Evolutionary conservation across 768 basidiomycete species (phyloP), one percentile per base, ranked within the genome.

Genomic region (Coprinopsis sp.): DNA sequence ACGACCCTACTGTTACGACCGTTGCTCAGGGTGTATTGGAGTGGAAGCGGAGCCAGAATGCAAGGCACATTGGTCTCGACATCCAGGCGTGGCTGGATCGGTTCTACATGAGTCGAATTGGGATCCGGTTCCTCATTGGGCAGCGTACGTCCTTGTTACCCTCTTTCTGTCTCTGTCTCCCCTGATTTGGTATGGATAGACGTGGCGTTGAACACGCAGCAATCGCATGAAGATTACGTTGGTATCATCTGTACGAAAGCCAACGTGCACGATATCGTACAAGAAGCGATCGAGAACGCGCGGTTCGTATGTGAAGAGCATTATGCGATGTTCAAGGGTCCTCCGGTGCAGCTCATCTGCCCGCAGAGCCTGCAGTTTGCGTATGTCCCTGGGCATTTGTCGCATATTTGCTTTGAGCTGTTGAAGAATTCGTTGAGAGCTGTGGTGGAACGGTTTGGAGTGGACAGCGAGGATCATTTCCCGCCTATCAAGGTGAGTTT

Each of bases 241-340:
- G 95, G 96, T 6, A 97, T 99, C 59, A 98, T 98, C 60, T 97
- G 92, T 65, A 97, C 91, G 2, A 76, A 88, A 59, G 86, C 93
- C 1, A 97, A 93, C 63, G 84, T 99, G 0, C 93, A 93, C 57
- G 93, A 98, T 59, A 96, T 97, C 52, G 85, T 95, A 14, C 87
- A 91, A 59, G 96, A 99, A 72, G 90, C 95, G 0, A 97, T 98
- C 56, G 95, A 99, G 64, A 98, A 99, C 64, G 93, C 96, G 5
- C 82, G 87, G 13, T 89, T 84, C 60, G 87, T 89, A 19, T 96
- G 94, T 69, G 94, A 96, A 67, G 94, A 97, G 59, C 93, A 97
- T 66, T 88, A 89, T 58, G 89, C 87, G 1, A 86, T 99, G 76
- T 95, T 97, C 80, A 88, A 85, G 56, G 91, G 90, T 1, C 96